Evolutionary conservation across 805 yeast species (phyloP).

Genomic region (Soucietia sequanensis): DNA sequence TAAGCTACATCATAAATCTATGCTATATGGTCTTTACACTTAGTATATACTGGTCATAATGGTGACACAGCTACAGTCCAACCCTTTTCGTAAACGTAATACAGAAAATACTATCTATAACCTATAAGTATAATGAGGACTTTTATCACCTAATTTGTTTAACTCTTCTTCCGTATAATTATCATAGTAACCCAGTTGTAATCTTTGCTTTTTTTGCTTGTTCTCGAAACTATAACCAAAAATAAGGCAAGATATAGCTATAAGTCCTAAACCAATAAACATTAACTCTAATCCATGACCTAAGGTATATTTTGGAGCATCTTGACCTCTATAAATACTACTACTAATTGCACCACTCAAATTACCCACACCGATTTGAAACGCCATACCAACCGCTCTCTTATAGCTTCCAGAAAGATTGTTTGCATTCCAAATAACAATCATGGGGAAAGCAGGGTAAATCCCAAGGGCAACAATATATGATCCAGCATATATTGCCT

Average conservation of each 20-base stretch:
- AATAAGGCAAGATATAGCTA: constrained; percentile 16
- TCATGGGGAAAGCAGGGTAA: constrained; percentile 27
- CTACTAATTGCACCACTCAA: constrained; percentile 36
- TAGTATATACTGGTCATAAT: no score
- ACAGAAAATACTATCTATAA: no score
- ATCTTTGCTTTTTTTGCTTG: constrained; percentile 14
- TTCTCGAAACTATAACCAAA: constrained; percentile 18
- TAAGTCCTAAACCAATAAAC: constrained; percentile 29
- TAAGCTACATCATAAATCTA: no score
- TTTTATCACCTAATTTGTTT: constrained; percentile 40
- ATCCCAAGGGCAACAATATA: constrained; percentile 30
- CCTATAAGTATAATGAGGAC: constrained; percentile 36
- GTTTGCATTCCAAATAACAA: constrained; percentile 36
- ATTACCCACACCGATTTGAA: constrained; percentile 40
- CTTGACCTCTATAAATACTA: constrained; percentile 28
- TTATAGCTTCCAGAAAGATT: constrained; percentile 35
- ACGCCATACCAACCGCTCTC: constrained; percentile 38
- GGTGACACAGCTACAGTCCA: no score
- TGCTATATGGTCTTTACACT: no score
- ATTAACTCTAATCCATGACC: constrained; percentile 35
- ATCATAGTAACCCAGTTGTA: constrained; percentile 26
- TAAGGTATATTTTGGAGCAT: constrained; percentile 22
- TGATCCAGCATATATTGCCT: constrained; percentile 29
- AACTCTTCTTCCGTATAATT: constrained; percentile 23
- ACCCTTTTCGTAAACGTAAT: no score